Evolutionary conservation across 768 basidiomycete species (phyloP).

Genomic region (Chalciporus chontae): DNA sequence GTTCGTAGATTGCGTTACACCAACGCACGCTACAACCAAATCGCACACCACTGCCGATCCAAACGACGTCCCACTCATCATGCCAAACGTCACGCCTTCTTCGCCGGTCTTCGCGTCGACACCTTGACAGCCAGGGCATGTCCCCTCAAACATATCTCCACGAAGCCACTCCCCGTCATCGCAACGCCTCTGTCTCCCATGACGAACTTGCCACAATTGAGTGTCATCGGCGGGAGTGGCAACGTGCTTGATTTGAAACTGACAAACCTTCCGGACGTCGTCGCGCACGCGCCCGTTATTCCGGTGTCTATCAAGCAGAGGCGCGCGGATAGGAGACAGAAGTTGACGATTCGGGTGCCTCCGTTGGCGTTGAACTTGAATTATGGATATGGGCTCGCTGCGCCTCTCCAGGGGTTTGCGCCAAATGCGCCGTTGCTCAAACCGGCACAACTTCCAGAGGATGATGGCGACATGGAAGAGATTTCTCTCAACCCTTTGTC

Average conservation of each 20-base stretch:
- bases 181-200: neutral
- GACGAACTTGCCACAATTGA: neutral
- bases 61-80: constrained; percentile 38
- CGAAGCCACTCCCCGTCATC: constrained; percentile 36
- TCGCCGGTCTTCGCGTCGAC: constrained; percentile 44
- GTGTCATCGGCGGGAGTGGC: neutral
- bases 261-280: constrained; percentile 9
- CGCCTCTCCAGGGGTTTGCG: neutral
- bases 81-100: constrained; percentile 45
- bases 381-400: neutral
- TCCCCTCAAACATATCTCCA: constrained; percentile 38
- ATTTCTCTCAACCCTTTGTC: constrained; percentile 2
- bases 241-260: neutral
- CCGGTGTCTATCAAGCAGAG: neutral
- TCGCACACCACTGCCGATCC: constrained; percentile 39
- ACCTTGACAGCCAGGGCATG: constrained; percentile 39
- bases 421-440: constrained; percentile 27
- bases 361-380: constrained; percentile 1
- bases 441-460: constrained; percentile 25
- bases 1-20: constrained; percentile 39
- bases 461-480: constrained; percentile 18
- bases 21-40: constrained; percentile 38
- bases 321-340: neutral
- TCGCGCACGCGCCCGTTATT: neutral
- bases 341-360: constrained; percentile 2